Evolutionary conservation across 306 rosid species (phyloP).

Genomic region (Myrica gale): DNA sequence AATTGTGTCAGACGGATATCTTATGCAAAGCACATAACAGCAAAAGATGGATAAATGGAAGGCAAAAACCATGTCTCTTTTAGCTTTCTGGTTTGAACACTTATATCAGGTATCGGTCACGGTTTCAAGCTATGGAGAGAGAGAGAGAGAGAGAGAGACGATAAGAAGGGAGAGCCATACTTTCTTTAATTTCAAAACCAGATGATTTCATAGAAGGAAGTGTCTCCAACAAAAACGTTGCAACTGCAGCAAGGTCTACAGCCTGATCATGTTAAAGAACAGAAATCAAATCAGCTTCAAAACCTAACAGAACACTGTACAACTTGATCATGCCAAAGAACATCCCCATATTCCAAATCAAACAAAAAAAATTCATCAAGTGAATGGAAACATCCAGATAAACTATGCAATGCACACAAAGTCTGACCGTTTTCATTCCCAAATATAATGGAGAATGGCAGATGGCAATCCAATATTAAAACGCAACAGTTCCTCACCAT

Average conservation of each 20-base stretch:
- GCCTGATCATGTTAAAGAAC: constrained; percentile 54
- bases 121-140: neutral
- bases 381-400: constrained; percentile 8
- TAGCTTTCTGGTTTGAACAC: neutral
- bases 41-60: neutral
- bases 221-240: constrained; percentile 71
- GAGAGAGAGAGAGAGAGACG: neutral
- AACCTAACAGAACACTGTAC: neutral
- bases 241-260: constrained; percentile 73
- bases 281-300: constrained; percentile 20
- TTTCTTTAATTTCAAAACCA: constrained; percentile 42
- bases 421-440: neutral
- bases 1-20: neutral
- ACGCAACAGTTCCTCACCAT: constrained; percentile 55
- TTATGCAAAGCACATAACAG: neutral
- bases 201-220: constrained; percentile 69
- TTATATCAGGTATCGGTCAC: constrained; percentile 2
- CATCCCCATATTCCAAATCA: neutral
- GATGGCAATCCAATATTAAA: constrained; percentile 15
- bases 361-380: constrained; percentile 3
- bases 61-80: neutral
- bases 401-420: neutral
- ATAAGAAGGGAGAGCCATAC: constrained; percentile 40
- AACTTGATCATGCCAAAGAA: neutral
- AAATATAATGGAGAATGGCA: constrained; percentile 3